Evolutionary conservation across 257 asterid species (phyloP), one percentile per base, ranked within the genome.

Genomic region (Solanum corneliomulleri): DNA sequence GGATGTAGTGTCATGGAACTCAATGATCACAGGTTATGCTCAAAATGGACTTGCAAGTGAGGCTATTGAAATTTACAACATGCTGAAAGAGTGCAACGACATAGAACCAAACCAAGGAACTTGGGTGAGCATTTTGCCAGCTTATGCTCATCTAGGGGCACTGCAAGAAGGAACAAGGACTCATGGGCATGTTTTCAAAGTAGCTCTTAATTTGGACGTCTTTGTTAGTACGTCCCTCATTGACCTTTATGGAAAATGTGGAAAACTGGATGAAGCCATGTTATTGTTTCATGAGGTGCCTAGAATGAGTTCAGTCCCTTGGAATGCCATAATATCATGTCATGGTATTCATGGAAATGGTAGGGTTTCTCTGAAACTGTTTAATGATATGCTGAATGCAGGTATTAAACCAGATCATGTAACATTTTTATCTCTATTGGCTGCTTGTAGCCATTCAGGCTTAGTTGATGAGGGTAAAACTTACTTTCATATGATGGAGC

Each of bases 221-320:
- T 94, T 91, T 89, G 96, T 94, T 35, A 93, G 93, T 9, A 94
- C 98, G 71, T 93, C 96, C 87, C 98, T 95, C 49, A 83, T 95
- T 68, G 98, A 95, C 86, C 88, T 95, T 69, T 94, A 95, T 77
- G 98, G 97, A 84, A 95, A 95, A 93, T 94, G 98, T 86, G 98
- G 98, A 78, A 90, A 92, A 88, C 82, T 94, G 52, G 86, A 88
- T 58, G 93, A 93, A 64, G 97, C 98, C 11, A 84, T 94, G 91
- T 89, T 90, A 76, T 88, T 94, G 78, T 95, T 95, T 89, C 47
- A 84, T 64, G 93, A 93, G 87, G 88, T 93, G 86, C 86, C 95
- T 9, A 86, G 89, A 58, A 92, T 83, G 12, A 92, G 87, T 78
- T 87, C 94, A 68, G 92, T 89, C 82, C 93, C 94, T 49, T 95